phyloP scores from a whole-genome alignment of 2,329 filamentous ascomycete species.

The Sporothrix pseudoabietina region DNA sequence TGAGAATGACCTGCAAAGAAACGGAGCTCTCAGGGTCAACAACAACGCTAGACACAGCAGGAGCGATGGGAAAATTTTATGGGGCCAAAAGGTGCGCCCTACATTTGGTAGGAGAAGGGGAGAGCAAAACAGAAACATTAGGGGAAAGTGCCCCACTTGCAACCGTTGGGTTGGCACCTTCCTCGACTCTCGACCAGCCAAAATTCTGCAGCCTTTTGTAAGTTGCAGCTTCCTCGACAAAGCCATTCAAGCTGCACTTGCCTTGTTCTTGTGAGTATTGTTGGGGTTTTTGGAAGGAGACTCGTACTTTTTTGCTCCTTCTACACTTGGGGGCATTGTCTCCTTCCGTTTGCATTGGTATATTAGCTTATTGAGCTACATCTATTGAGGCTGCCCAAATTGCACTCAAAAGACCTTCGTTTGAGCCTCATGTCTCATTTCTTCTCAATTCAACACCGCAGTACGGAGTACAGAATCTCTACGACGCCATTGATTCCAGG shows the following conservation, averaged over 20 bases:
- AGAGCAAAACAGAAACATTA: neutral
- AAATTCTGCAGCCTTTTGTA: neutral
- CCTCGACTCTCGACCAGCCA: neutral
- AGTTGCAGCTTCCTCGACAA: neutral
- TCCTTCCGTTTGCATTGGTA: neutral
- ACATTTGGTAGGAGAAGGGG: neutral
- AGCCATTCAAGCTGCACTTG: neutral
- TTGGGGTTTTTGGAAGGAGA: no score
- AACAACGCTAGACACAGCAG: constrained; percentile 5
- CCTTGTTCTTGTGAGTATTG: neutral
- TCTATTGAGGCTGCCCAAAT: neutral
- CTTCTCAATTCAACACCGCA: neutral
- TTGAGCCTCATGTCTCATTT: neutral
- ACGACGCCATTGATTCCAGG: neutral
- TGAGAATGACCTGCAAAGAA: neutral
- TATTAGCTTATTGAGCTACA: neutral
- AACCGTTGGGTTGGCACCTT: neutral
- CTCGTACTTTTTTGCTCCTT: neutral
- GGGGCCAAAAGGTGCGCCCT: constrained; percentile 8
- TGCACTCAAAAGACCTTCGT: neutral
- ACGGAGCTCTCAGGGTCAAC: constrained; percentile 17
- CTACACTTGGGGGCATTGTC: neutral
- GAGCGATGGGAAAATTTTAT: constrained; percentile 16
- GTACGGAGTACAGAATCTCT: neutral
- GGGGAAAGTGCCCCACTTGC: neutral